Evolutionary conservation across 1,284 basidiomycete species (phyloP), one percentile per base, ranked within the genome.

Genomic region (Moesziomyces globuligerus): DNA sequence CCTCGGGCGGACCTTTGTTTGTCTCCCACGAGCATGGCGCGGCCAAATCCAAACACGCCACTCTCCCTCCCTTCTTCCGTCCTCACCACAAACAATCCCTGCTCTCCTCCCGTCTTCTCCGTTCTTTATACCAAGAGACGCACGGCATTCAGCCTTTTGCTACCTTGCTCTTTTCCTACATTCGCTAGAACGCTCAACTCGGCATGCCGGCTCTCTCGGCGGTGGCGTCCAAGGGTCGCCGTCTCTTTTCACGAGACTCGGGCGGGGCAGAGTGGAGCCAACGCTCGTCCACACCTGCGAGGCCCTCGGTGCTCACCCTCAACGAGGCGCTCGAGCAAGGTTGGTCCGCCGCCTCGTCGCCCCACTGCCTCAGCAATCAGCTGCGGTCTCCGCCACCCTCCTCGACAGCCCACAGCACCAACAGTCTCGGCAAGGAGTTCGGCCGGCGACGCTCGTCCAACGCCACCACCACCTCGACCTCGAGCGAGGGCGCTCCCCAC

Each of bases 271-370:
- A 48, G 7, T 25, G 37, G 32, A 24, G 26, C 3, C 34, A 28
- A 3, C 25, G 43, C 4, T 44, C 41, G 28, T 10, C 57, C 7
- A 26, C 47, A 3, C n/a, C 44, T 15, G n/a, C 36, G 11, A 43
- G 48, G 32, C 11, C 52, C 5, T 64, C 60, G 13, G 53, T 53
- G 28, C 53, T 64, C 25, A 64, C 37, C 26, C 44, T 64, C 37
- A 64, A 53, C 26, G 49, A 64, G 24, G 54, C 54, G 32, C 61
- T 64, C 34, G 54, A 64, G 18, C 61, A 53, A 25, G 39, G 46
- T 10, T 57, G 54, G 41, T 43, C 41, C 13, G 34, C 59, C 3
- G 39, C 41, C 10, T 23, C 50, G 0, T 68, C 65, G 0, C 54
- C 65, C 2, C 38, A 50, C 34, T 61, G 65, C 11, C 46, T 62